phyloP scores from a whole-genome alignment of 805 yeast species.

The Kodamaea kaohsiungensis region DNA sequence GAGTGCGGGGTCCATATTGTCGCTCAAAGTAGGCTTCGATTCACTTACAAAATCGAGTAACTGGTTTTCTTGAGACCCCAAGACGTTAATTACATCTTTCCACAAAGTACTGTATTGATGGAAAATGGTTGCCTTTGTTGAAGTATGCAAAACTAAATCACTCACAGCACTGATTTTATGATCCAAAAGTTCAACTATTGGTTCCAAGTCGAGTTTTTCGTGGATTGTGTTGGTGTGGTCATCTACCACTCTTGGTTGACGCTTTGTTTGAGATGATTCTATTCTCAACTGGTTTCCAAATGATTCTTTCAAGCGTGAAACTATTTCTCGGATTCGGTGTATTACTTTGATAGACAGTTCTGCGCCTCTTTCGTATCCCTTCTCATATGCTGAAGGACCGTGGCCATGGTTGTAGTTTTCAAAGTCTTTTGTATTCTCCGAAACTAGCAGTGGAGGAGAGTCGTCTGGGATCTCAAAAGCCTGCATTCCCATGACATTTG shows the following conservation, averaged over 20 bases:
- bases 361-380: slow-evolving; percentile 37
- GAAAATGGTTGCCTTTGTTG: slow-evolving; percentile 27
- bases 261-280: background rate
- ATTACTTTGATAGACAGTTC: slow-evolving; percentile 27
- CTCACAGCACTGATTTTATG: slow-evolving; percentile 29
- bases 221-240: slow-evolving; percentile 36
- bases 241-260: slow-evolving; percentile 21
- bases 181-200: slow-evolving; percentile 30
- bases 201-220: slow-evolving; percentile 35
- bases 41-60: slow-evolving; percentile 18
- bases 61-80: slow-evolving; percentile 29
- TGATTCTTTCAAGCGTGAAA: background rate
- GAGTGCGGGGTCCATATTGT: slow-evolving; percentile 5
- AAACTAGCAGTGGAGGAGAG: background rate
- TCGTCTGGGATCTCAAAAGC: slow-evolving; percentile 18
- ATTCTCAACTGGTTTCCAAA: background rate
- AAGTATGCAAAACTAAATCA: slow-evolving; percentile 24
- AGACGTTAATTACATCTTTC: slow-evolving; percentile 23
- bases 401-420: slow-evolving; percentile 20
- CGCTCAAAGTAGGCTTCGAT: slow-evolving; percentile 7
- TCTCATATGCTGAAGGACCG: slow-evolving; percentile 31
- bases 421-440: background rate
- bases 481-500: slow-evolving; percentile 21
- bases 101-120: slow-evolving; percentile 30
- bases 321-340: slow-evolving; percentile 9